Evolutionary conservation across 2,329 filamentous ascomycete species (phyloP), one percentile per base, ranked within the genome.

Genomic region (Penicillium sp.): DNA sequence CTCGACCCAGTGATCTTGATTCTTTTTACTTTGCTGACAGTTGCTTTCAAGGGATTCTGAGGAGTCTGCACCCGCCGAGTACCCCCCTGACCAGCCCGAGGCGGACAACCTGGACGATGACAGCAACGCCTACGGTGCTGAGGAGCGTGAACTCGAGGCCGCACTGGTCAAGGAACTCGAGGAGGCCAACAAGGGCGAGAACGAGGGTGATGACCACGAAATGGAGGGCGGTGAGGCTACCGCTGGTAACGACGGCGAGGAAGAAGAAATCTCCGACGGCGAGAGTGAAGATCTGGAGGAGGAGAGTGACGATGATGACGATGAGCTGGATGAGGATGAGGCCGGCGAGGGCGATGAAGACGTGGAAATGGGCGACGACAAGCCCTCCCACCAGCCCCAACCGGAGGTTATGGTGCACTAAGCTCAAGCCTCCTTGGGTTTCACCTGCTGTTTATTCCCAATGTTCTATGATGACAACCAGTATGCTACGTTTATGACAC

Each of bases 71-170:
- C 94, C 94, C 2, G 86, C 94, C 58, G 92, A 99, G 75, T 99
- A 90, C 72, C 94, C 94, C 27, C 95, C 94, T 55, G 94, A 99
- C 72, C 94, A 99, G 76, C 94, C 94, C 38, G 94, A 99, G 72
- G 94, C 92, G 47, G 95, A 99, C 68, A 81, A 87, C 40, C 81
- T 83, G 46, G 88, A 88, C 39, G 92, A 96, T 63, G 94, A 95
- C 63, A 82, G 80, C 49, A 87, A 89, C 24, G 84, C 88, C 61
- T 99, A 99, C 67, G 94, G 92, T 56, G 90, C 89, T 20, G 94
- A 97, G 50, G 92, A 96, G 72, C 85, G 84, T 14, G 90, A 90
- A 43, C 86, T 86, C 31, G 85, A 86, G 57, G 84, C 86, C 46
- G 83, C 76, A 4, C 81, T 78, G 8, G 79, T 82, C 50, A 75